Conservation (phyloP, 306 rosid species). For the Sindora glabra region DNA sequence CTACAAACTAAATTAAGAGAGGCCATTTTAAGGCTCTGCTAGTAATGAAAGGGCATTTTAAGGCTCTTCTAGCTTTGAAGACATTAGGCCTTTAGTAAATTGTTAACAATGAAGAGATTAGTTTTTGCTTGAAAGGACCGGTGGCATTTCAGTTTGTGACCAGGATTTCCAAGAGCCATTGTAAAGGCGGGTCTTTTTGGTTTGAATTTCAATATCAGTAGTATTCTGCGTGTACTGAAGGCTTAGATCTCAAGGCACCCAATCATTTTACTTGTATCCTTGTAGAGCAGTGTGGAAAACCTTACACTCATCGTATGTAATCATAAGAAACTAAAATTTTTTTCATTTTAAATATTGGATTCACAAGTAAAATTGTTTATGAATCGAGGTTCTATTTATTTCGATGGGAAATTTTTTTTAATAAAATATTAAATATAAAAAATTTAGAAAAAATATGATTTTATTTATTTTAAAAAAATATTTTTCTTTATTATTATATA, state of each 20-base stretch:
- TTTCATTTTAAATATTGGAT: too few relatives aligned
- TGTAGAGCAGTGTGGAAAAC: slow-evolving; percentile 36
- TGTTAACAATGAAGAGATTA: slow-evolving; percentile 31
- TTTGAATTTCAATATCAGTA: slow-evolving; percentile 43
- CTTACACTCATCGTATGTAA: too few relatives aligned
- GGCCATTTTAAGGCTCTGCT: slow-evolving; percentile 80
- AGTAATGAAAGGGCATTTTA: slow-evolving; percentile 78
- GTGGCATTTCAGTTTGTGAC: background rate
- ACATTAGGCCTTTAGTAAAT: too few relatives aligned
- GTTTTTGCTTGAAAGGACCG: slow-evolving; percentile 4
- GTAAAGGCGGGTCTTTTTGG: slow-evolving; percentile 46
- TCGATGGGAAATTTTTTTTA: too few relatives aligned
- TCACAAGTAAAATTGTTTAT: too few relatives aligned
- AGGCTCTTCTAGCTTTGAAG: slow-evolving; percentile 73
- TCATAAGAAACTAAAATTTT: too few relatives aligned
- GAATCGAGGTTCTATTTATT: too few relatives aligned
- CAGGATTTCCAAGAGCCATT: slow-evolving; percentile 24
- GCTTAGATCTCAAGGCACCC: slow-evolving; percentile 67
- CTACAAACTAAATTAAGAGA: slow-evolving; percentile 69
- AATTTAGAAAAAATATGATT: too few relatives aligned
- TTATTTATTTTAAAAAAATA: too few relatives aligned
- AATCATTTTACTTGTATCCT: slow-evolving; percentile 59
- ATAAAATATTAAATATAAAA: too few relatives aligned
- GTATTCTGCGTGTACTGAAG: slow-evolving; percentile 57
- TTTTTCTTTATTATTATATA: too few relatives aligned